These are phyloP conservation scores for Euptelea pleiosperma DNA, from an alignment of 164 flowering plant genomes.

Conservation along the genomic window DNA sequence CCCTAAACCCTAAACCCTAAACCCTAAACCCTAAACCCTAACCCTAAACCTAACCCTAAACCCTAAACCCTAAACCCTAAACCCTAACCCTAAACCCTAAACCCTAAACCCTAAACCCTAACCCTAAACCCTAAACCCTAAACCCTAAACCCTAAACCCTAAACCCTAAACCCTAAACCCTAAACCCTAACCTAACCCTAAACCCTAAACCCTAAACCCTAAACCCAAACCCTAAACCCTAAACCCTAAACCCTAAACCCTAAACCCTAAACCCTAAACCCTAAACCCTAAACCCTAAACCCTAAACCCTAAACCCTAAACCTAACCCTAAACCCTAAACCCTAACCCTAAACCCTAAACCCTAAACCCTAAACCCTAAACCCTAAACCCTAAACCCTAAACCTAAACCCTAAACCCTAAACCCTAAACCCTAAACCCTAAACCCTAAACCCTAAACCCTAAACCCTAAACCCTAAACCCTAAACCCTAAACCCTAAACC, in stretches of 20 bases:
- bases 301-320: conserved; percentile 10
- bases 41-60: conserved; percentile 12
- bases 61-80: conserved; percentile 12
- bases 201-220: conserved; percentile 10
- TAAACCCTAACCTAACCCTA: no score
- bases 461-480: conserved; percentile 7
- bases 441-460: conserved; percentile 12
- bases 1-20: conserved; percentile 11
- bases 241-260: conserved; percentile 1
- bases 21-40: conserved; percentile 4
- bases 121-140: conserved; percentile 9
- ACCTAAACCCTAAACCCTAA: conserved; percentile 10
- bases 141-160: conserved; percentile 14
- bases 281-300: conserved; percentile 8
- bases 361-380: conserved; percentile 9
- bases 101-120: conserved; percentile 13
- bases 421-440: conserved; percentile 9
- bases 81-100: conserved; percentile 12
- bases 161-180: conserved; percentile 18
- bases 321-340: conserved; percentile 10
- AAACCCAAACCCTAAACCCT: conserved; percentile 4
- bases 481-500: background rate
- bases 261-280: conserved; percentile 7
- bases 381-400: conserved; percentile 9
- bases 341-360: conserved; percentile 8